Percentiles rank a stretch among this genome's conserved stretches.
These are phyloP conservation scores for Trypanosoma lewisi DNA, from an alignment of 208 protist species.

Conservation along the genomic window DNA sequence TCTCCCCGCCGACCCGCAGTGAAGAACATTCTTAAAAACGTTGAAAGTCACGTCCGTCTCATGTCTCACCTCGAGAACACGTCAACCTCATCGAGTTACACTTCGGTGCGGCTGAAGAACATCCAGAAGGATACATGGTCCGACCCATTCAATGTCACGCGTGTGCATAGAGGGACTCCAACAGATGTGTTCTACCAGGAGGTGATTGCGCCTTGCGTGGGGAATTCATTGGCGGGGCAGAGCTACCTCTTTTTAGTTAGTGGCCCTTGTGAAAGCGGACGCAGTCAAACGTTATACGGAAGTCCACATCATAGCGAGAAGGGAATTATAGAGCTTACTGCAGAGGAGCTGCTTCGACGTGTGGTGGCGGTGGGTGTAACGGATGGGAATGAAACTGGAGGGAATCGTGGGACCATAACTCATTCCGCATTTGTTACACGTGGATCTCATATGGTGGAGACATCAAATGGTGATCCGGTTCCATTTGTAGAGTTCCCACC, in stretches of 20 bases:
- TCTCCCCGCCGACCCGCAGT: constrained; percentile 25
- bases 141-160: constrained; percentile 60
- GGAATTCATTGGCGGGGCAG: constrained; percentile 74
- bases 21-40: constrained; percentile 78
- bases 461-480: constrained; percentile 53
- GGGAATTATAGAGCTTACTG: constrained; percentile 80
- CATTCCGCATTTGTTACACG: constrained; percentile 76
- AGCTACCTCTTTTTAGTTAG: constrained; percentile 82
- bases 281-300: constrained; percentile 86
- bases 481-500: constrained; percentile 73
- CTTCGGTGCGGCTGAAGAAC: constrained; percentile 53
- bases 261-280: constrained; percentile 74
- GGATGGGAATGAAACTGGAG: constrained; percentile 3
- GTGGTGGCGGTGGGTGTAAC: not conserved
- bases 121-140: constrained; percentile 43
- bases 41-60: constrained; percentile 80
- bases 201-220: constrained; percentile 77
- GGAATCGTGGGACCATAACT: constrained; percentile 56
- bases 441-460: constrained; percentile 59
- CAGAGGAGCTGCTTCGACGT: constrained; percentile 51
- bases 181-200: constrained; percentile 75
- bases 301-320: constrained; percentile 75
- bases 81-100: constrained; percentile 70
- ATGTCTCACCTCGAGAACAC: constrained; percentile 77
- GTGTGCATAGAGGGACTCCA: constrained; percentile 70